Evolutionary conservation across 257 asterid genomes (phyloP), one percentile per base, ranked within the genome.

Genomic region (Ajuga chamaepitys): DNA sequence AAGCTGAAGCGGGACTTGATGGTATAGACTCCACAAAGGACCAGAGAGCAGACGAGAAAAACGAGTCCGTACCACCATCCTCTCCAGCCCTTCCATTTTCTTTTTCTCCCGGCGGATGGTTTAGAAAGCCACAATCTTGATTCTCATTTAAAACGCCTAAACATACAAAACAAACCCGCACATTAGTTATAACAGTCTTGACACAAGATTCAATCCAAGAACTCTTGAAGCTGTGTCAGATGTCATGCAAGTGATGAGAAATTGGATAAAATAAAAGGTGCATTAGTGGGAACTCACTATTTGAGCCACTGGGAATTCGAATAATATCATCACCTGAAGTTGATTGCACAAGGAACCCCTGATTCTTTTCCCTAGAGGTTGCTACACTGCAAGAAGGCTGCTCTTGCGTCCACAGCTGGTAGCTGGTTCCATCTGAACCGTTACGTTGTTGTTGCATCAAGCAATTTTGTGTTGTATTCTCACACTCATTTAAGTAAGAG

Each of bases 21-120:
- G 99, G 99, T 86, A 94, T 94, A 55, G 97, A 88, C 81, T 90
- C 99, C 87, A 94, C 89, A 70, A 84, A 94, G 17, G 94, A 67
- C 97, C 97, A 90, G 16, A 86, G 52, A 64, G 82, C 78, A 47
- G 96, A 76, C 10, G 97, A 88, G 66, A 90, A 70, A 88, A 87
- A 76, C 30, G 99, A 90, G 77, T 74, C 80, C 44, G 78, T 71
- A 76, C 75, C 86, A 78, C 75, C 87, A 70, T 74, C 81, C 74
- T 66, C 70, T 68, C 73, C 64, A 41, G 68, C 61, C 61, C 74
- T 77, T 42, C 66, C 81, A 51, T 68, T 80, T 72, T 71, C 82
- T 74, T 80, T 77, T 58, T 74, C 86, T 74, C 81, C 95, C 18
- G 75, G 25, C 37, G 68, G 68, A 62, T 61, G 74, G 76, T 79